Percentiles rank a stretch among this genome's conserved stretches.
These are phyloP conservation scores for Plasmodium yoelii DNA, from an alignment of 169 alveolate species.

Conservation along the genomic window DNA sequence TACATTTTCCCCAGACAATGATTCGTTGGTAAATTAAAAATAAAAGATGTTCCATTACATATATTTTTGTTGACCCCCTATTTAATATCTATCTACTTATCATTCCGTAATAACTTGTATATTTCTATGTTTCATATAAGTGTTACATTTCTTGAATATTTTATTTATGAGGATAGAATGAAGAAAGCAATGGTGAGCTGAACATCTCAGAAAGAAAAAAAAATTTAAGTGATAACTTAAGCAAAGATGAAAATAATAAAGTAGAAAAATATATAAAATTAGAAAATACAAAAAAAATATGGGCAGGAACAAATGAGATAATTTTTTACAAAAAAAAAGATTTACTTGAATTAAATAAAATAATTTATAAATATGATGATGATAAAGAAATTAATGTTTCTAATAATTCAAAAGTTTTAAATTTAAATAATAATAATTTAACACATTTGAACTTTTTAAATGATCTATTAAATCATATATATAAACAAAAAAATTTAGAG, in stretches of 20 bases:
- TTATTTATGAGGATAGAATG: constrained; percentile 11
- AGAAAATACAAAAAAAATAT: constrained; percentile 48
- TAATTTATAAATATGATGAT: constrained; percentile 48
- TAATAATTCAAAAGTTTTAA: constrained; percentile 39
- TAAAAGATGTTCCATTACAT: not conserved
- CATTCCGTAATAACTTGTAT: not conserved
- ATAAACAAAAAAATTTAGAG: constrained; percentile 19
- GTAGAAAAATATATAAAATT: constrained; percentile 53
- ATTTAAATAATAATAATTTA: constrained; percentile 57
- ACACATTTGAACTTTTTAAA: constrained; percentile 19
- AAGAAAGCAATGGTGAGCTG: constrained; percentile 40
- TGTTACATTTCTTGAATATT: too few species aligned
- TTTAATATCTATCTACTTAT: not conserved
- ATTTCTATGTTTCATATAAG: too few species aligned
- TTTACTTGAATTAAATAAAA: constrained; percentile 39
- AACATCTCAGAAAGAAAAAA: constrained; percentile 53
- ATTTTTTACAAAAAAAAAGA: constrained; percentile 44
- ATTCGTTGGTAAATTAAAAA: constrained; percentile 59
- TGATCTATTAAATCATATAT: constrained; percentile 33
- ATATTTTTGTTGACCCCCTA: too few species aligned
- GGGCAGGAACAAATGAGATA: constrained; percentile 72
- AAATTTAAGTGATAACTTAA: constrained; percentile 35
- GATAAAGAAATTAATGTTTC: constrained; percentile 60
- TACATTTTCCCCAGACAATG: constrained; percentile 38
- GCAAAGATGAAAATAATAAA: constrained; percentile 23